Base-by-base conservation (phyloP, 495 filamentous ascomycete species). In the Amorphotheca resinae region DNA sequence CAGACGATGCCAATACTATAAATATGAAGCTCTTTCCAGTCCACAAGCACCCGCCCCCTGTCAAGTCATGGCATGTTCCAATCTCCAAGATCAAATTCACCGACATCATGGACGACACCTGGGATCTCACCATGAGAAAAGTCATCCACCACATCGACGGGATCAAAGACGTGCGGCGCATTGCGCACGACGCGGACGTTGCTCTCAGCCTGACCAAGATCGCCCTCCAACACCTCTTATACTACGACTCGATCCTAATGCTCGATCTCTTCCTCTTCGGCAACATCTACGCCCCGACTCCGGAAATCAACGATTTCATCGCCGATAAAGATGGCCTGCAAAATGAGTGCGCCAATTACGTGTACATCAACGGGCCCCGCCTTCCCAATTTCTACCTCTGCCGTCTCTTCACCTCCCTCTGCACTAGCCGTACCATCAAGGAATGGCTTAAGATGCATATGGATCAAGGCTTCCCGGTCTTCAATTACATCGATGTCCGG, bases 21-120 rank as follows among this genome's bases (percentile, higher is more conserved):
- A 95, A 95, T 61, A 83, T 98, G 69, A 95, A 95, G 59, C 75
- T 94, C 37, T 94, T 95, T 62, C 86, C 85, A 0, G 75, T 80
- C 38, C 87, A 87, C 53, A 71, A 78, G 1, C 73, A 76, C 5
- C 87, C 89, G 0, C 77, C 87, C 0, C 69, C 75, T 5, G 77
- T 95, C 44, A 77, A 78, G 50, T 69, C 84, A 6, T 93, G 80
- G 77, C 84, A 95, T 54, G 93, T 98, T 8, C 91, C 91, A 9
- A 72, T 96, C 12, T 79, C 84, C 49, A 93, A 86, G 49, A 81
- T 93, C 45, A 80, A 82, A 33, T 54, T 57, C 46, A n/a, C 41
- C 38, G 31, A 30, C 6, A 69, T 79, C 28, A 79, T 87, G 56
- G 83, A 93, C 59, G 79, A 80, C 38, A 88, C 83, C 40, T 93